Percentiles rank a stretch among this genome's conserved stretches.
Evolutionary conservation across 345 rosid species (phyloP).

Genomic region (Mangifera indica): DNA sequence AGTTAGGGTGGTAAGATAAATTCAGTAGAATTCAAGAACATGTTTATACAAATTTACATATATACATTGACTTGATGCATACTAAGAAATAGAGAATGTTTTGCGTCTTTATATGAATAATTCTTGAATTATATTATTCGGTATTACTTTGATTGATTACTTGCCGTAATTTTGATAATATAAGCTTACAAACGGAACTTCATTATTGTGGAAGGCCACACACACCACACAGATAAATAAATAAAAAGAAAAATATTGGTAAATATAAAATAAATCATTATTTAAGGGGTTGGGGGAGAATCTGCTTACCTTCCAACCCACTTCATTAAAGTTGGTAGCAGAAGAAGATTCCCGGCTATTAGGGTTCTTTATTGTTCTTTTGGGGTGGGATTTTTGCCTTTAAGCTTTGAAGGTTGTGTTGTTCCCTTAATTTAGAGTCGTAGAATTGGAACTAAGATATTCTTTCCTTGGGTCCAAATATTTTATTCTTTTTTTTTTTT

Average conservation of each 20-base stretch:
- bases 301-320: constrained; percentile 71
- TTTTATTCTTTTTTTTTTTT: constrained; percentile 56
- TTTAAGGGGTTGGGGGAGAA: constrained; percentile 43
- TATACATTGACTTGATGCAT: no score
- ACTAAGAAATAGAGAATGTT: no score
- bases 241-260: no score
- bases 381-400: constrained; percentile 32
- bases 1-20: no score
- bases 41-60: no score
- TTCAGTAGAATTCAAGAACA: no score
- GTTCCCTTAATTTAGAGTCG: constrained; percentile 73
- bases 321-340: constrained; percentile 69
- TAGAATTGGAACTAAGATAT: constrained; percentile 79
- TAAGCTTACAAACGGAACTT: no score
- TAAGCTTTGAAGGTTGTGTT: constrained; percentile 51
- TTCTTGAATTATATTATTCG: no score
- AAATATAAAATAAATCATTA: neutral
- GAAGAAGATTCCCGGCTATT: constrained; percentile 57
- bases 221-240: no score
- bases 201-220: neutral
- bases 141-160: no score
- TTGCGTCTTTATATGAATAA: no score
- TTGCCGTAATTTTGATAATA: no score
- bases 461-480: constrained; percentile 60
- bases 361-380: constrained; percentile 47